A percentile compares a stretch with the other conserved stretches of the same genome.
phyloP scores from a whole-genome alignment of 2,329 filamentous ascomycete genomes.

The Hymenotorrendiella dingleyae region DNA sequence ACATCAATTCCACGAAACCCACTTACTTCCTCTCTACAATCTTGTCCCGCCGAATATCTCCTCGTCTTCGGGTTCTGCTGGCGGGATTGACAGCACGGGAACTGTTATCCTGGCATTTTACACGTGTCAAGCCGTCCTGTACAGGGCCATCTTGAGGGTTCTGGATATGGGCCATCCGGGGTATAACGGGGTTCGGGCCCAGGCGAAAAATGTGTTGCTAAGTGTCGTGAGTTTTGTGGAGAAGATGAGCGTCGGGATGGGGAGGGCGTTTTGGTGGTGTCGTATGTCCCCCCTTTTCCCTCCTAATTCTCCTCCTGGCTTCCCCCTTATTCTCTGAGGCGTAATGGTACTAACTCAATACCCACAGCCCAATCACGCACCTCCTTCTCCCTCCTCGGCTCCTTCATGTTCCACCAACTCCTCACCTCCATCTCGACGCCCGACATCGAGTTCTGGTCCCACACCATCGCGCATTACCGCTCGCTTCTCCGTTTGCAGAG shows the following conservation, averaged over 20 bases:
- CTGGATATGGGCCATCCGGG: conserved; percentile 14
- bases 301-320: too few species aligned
- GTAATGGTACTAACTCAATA: neutral
- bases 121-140: conserved; percentile 20
- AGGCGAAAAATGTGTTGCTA: conserved; percentile 13
- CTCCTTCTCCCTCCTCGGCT: conserved; percentile 20
- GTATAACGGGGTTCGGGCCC: conserved; percentile 11
- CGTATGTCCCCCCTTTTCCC: conserved; percentile 15
- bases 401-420: conserved; percentile 24
- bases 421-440: conserved; percentile 19
- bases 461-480: conserved; percentile 22
- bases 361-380: conserved; percentile 18
- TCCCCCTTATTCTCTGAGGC: neutral
- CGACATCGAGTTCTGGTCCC: conserved; percentile 24
- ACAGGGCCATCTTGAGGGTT: conserved; percentile 17
- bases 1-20: conserved; percentile 14
- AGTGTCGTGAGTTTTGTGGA: conserved; percentile 20
- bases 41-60: conserved; percentile 1
- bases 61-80: neutral
- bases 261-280: conserved; percentile 26
- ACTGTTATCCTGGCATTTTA: conserved; percentile 19
- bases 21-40: conserved; percentile 18
- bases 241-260: conserved; percentile 17
- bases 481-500: conserved; percentile 14
- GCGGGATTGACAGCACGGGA: conserved; percentile 13